Evolutionary conservation across 441 rosid species (phyloP).

Genomic region (Geranium incanum): DNA sequence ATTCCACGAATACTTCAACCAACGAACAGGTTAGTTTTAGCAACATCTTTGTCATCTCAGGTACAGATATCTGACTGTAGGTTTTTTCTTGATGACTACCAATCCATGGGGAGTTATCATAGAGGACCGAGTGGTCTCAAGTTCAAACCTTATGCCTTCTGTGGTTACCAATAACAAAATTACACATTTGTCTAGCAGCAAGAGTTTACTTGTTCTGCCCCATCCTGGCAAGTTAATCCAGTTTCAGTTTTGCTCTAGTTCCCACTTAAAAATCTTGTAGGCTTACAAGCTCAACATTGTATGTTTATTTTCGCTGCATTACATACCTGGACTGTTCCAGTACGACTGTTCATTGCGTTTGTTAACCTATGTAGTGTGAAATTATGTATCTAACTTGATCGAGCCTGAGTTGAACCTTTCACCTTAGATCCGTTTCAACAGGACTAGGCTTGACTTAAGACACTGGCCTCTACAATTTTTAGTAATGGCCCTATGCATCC

Average conservation of each 20-base stretch:
- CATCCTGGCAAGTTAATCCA: too few relatives aligned
- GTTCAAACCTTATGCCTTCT: not conserved
- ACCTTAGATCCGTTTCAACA: not conserved
- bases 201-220: too few relatives aligned
- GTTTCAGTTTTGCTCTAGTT: too few relatives aligned
- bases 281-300: too few relatives aligned
- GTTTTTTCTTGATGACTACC: not conserved
- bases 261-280: too few relatives aligned
- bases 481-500: not conserved
- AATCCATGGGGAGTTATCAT: not conserved
- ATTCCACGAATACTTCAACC: conserved; percentile 23
- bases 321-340: too few relatives aligned
- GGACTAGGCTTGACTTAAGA: not conserved
- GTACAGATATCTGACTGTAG: conserved; percentile 1
- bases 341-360: too few relatives aligned
- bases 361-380: too few relatives aligned
- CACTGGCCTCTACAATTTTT: too few relatives aligned
- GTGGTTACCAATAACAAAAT: not conserved
- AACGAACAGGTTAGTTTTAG: conserved; percentile 46
- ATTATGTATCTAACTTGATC: too few relatives aligned
- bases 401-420: too few relatives aligned
- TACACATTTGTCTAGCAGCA: not conserved
- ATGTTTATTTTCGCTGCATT: too few relatives aligned
- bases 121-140: conserved; percentile 4
- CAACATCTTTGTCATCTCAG: conserved; percentile 10